Evolutionary conservation across 2,329 filamentous ascomycete species (phyloP).

Genomic region (Colletotrichum zoysiae): DNA sequence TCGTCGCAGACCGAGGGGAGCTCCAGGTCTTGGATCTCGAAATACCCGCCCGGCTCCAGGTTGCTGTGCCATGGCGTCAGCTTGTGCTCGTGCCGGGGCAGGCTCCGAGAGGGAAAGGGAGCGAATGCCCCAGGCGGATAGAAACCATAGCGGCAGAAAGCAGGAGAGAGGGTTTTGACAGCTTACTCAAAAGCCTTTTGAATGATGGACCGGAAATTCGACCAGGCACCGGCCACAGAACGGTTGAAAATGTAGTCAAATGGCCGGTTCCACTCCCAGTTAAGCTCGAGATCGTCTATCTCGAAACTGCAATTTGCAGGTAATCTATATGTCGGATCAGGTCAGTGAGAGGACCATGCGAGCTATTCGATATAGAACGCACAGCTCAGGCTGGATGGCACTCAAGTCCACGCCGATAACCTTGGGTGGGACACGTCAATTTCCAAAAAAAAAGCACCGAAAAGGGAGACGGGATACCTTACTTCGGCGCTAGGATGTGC

Average conservation of each 20-base stretch:
- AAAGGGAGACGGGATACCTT: not conserved
- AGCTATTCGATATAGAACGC: slow-evolving; percentile 6
- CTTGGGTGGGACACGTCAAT: slow-evolving; percentile 21
- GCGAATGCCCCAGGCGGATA: slow-evolving; percentile 20
- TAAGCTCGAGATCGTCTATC: slow-evolving; percentile 56
- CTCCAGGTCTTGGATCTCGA: slow-evolving; percentile 49
- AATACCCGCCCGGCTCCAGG: slow-evolving; percentile 50
- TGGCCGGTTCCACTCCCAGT: slow-evolving; percentile 53
- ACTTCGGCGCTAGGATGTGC: slow-evolving; percentile 49
- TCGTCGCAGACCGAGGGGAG: slow-evolving; percentile 50
- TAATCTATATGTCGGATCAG: slow-evolving; percentile 47
- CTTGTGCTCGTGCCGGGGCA: not conserved
- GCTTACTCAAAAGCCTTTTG: slow-evolving; percentile 21
- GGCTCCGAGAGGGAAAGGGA: not conserved
- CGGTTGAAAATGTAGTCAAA: slow-evolving; percentile 59
- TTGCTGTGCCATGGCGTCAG: slow-evolving; percentile 14
- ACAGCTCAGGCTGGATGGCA: slow-evolving; percentile 55
- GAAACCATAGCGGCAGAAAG: slow-evolving; percentile 21
- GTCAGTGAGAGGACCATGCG: not conserved
- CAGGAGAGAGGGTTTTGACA: slow-evolving; percentile 9
- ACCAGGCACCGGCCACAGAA: slow-evolving; percentile 48
- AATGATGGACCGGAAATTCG: slow-evolving; percentile 39
- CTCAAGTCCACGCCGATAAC: slow-evolving; percentile 58
- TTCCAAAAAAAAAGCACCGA: too few relatives aligned
- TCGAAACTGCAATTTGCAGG: slow-evolving; percentile 64